Evolutionary conservation across 257 asterid species (phyloP).

Genomic region (Scutellaria galericulata): DNA sequence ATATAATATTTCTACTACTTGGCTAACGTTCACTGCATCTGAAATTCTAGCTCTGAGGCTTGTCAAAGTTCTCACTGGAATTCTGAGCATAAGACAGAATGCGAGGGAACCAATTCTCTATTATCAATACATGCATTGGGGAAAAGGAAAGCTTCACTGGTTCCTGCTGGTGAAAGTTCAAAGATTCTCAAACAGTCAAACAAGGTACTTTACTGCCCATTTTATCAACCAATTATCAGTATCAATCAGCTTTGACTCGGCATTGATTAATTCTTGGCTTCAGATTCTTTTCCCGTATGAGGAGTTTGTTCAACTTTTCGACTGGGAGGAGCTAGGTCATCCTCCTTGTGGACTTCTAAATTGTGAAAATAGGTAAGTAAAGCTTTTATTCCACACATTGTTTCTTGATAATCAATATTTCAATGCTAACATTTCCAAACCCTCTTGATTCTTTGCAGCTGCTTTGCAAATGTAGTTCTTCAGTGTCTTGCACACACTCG

Average conservation of each 20-base stretch:
- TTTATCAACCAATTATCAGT: neutral
- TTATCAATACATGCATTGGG: conserved; percentile 39
- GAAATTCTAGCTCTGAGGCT: conserved; percentile 58
- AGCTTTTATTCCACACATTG: conserved; percentile 17
- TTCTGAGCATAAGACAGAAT: conserved; percentile 66
- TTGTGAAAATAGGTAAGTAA: conserved; percentile 80
- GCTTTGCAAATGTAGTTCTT: conserved; percentile 92
- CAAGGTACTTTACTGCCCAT: neutral
- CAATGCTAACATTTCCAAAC: neutral
- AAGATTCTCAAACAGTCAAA: conserved; percentile 45
- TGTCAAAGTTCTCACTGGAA: conserved; percentile 78
- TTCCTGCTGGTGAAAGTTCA: conserved; percentile 48
- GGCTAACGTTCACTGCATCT: conserved; percentile 12
- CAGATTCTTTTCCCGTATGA: conserved; percentile 90
- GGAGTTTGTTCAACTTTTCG: conserved; percentile 65
- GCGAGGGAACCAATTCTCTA: conserved; percentile 45
- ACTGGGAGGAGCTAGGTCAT: conserved; percentile 66
- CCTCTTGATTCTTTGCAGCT: conserved; percentile 57
- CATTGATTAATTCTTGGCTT: conserved; percentile 24
- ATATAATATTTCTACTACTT: neutral
- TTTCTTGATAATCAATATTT: conserved; percentile 17
- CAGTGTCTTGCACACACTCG: conserved; percentile 85
- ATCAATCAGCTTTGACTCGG: neutral
- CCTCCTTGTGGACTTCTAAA: conserved; percentile 91
- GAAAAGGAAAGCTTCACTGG: conserved; percentile 41